phyloP scores from a whole-genome alignment of 306 rosid genomes.

The Corylus americana region DNA sequence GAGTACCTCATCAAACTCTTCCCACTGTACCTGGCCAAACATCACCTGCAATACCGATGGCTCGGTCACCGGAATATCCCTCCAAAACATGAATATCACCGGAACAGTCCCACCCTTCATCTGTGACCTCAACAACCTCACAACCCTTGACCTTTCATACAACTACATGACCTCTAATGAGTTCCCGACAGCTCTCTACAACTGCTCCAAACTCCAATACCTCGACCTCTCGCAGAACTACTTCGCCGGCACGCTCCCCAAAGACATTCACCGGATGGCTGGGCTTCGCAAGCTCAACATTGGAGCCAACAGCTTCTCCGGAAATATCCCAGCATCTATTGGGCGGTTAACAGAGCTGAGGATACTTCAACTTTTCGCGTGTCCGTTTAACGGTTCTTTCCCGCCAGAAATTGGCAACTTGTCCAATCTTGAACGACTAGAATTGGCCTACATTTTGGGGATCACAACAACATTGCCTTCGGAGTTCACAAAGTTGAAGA shows the following conservation, averaged over 20 bases:
- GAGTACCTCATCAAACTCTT: conserved; percentile 39
- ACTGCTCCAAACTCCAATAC: conserved; percentile 49
- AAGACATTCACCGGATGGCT: conserved; percentile 40
- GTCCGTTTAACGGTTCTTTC: conserved; percentile 45
- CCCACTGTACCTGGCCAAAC: conserved; percentile 62
- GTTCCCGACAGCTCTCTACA: conserved; percentile 53
- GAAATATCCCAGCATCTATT: conserved; percentile 50
- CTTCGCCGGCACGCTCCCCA: conserved; percentile 51
- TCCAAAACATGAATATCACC: conserved; percentile 15
- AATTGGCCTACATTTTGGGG: conserved; percentile 21
- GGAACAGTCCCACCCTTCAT: conserved; percentile 55
- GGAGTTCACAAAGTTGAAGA: conserved; percentile 1
- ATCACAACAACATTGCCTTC: conserved; percentile 40
- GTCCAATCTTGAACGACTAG: conserved; percentile 50
- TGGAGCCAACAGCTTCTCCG: conserved; percentile 46
- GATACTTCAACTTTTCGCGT: conserved; percentile 23
- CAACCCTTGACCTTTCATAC: conserved; percentile 32
- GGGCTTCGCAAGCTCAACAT: conserved; percentile 45
- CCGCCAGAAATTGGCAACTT: conserved; percentile 62
- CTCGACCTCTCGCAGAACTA: conserved; percentile 51
- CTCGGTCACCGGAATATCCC: conserved; percentile 40
- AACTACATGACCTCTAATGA: conserved; percentile 38
- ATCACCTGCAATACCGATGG: conserved; percentile 42
- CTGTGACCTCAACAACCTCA: conserved; percentile 67
- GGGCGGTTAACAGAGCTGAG: conserved; percentile 48